Base-by-base conservation (phyloP, 106 monocot genomes). In the Platanthera guangdongensis region DNA sequence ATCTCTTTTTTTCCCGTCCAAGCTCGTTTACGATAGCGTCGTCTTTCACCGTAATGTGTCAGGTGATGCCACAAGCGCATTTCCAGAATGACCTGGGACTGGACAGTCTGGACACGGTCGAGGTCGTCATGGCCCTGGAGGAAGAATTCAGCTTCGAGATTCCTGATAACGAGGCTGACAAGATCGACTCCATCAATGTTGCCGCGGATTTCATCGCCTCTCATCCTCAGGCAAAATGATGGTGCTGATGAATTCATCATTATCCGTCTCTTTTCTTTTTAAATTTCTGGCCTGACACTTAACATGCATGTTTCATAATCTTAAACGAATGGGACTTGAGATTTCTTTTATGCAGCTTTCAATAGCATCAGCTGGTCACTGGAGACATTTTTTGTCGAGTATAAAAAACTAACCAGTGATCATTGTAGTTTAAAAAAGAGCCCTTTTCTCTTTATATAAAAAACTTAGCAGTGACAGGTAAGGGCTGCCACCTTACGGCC, bases 121-220 rank as follows among this genome's bases (percentile, higher is more conserved):
- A 84, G 63, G 62, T 84, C 47, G 84, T 84, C 8, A 84, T 84
- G 84, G 80, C 80, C 30, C 8, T 84, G 3, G 84, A 84, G 59
- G 84, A 84, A 80, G 84, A 84, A 73, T 84, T 84, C 53, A 73
- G 84, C 50, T 84, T 84, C 50, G 84, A 84, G 54, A 84, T 84
- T 19, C 84, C 84, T 28, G 84, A 84, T 45, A 84, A 73, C 12
- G 84, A 84, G 76, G 84, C 80, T 16, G 84, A 84, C 67, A 84
- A 80, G 76, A 84, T 84, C 45, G 76, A 52, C 64, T 84, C 84
- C 11, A 77, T 84, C 63, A 72, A 50, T 9, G 64, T 80, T 10
- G 83, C 83, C 0, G 83, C 80, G 0, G 79, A 80, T n/a, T 83
- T 83, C 46, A 80, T 83, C 16, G 68, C 83, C 25, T 83, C 83